These are phyloP conservation scores for Penicillium sp. DNA, from an alignment of 2,329 filamentous ascomycete species.

Conservation along the genomic window DNA sequence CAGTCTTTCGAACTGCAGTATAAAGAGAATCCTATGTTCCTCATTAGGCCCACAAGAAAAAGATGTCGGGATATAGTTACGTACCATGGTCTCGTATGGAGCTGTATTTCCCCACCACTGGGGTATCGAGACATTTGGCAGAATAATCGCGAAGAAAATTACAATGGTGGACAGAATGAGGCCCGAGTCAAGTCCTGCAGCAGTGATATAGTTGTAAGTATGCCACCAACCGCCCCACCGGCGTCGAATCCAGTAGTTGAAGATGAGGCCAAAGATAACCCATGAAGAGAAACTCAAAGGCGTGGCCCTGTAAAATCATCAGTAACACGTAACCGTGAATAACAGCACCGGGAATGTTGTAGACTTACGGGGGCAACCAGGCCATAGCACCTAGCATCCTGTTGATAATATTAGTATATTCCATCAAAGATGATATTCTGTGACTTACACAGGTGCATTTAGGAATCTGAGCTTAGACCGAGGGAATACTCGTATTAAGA, in stretches of 20 bases:
- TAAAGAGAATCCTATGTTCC: slow-evolving; percentile 10
- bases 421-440: background rate
- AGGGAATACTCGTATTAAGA: slow-evolving; percentile 58
- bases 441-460: slow-evolving; percentile 51
- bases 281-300: slow-evolving; percentile 66
- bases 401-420: background rate
- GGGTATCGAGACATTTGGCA: slow-evolving; percentile 54
- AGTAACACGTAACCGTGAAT: slow-evolving; percentile 22
- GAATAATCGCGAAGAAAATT: slow-evolving; percentile 65
- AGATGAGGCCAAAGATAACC: slow-evolving; percentile 53
- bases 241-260: slow-evolving; percentile 38
- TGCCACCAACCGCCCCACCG: slow-evolving; percentile 39
- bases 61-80: background rate
- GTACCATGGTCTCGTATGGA: slow-evolving; percentile 26
- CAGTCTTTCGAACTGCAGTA: slow-evolving; percentile 17
- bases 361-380: slow-evolving; percentile 46
- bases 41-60: background rate
- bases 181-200: slow-evolving; percentile 48
- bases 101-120: slow-evolving; percentile 57
- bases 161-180: slow-evolving; percentile 62
- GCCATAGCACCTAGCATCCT: slow-evolving; percentile 29
- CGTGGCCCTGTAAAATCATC: slow-evolving; percentile 46
- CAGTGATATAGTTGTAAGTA: slow-evolving; percentile 42
- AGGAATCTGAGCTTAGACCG: slow-evolving; percentile 61
- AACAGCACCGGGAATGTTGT: background rate